A percentile compares a stretch with the other conserved stretches of the same genome.
Evolutionary conservation across 2,329 filamentous ascomycete species (phyloP).

Genomic region (Domatiomyces globalis): DNA sequence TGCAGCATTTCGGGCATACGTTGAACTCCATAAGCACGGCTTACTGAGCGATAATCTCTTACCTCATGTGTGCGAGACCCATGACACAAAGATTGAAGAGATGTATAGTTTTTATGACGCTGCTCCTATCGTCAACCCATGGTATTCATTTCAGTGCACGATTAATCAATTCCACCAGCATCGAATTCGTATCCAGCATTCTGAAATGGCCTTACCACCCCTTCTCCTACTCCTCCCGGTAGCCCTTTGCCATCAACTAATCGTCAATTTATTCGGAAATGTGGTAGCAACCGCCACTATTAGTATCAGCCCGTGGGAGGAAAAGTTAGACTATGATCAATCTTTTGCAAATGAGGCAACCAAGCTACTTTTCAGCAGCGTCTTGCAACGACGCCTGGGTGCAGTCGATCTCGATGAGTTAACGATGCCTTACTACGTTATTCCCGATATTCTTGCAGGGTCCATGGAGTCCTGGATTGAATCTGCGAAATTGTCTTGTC

Average conservation of each 20-base stretch:
- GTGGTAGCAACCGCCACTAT: not conserved
- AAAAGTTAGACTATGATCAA: not conserved
- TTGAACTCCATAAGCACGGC: conserved; percentile 51
- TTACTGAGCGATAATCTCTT: conserved; percentile 67
- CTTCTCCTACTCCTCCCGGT: not conserved
- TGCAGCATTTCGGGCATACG: conserved; percentile 68
- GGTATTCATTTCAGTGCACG: not conserved
- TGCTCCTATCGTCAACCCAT: not conserved
- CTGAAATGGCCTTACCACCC: not conserved
- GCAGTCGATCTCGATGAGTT: not conserved
- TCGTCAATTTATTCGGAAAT: not conserved
- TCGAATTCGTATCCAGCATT: not conserved
- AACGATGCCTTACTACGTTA: conserved; percentile 7
- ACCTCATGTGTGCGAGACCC: conserved; percentile 36
- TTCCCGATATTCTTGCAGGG: conserved; percentile 6
- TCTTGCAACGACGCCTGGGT: not conserved
- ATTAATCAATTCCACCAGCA: not conserved
- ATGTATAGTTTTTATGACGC: conserved; percentile 17
- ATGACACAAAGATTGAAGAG: not conserved
- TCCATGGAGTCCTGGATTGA: conserved; percentile 5
- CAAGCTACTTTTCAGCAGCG: not conserved
- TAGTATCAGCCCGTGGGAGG: not conserved
- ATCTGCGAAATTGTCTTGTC: not conserved
- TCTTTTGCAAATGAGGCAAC: not conserved
- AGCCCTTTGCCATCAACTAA: not conserved